Conservation (phyloP, 2,329 filamentous ascomycete genomes). For the Lojkania enalia region DNA sequence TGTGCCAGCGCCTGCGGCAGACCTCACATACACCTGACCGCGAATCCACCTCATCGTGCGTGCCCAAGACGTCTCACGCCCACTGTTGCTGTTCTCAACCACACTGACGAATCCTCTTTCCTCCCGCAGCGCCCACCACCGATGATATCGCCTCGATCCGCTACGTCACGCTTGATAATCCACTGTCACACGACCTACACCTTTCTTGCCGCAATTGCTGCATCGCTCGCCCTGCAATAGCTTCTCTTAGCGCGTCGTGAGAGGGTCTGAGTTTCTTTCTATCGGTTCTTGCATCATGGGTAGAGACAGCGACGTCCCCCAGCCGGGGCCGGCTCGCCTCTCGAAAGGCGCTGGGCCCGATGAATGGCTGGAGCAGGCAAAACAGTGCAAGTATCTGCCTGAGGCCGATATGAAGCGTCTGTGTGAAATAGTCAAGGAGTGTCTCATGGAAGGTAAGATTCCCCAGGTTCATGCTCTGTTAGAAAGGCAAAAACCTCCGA, state of each 20-base stretch:
- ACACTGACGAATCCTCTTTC: slow-evolving; percentile 6
- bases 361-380: slow-evolving; percentile 95
- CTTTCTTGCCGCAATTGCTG: slow-evolving; percentile 15
- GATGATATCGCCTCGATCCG: slow-evolving; percentile 24
- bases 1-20: not conserved
- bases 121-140: slow-evolving; percentile 10
- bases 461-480: slow-evolving; percentile 2
- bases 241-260: not conserved
- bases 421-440: slow-evolving; percentile 98
- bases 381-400: slow-evolving; percentile 95
- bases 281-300: slow-evolving; percentile 42
- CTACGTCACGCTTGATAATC: slow-evolving; percentile 35
- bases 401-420: slow-evolving; percentile 98
- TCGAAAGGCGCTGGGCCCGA: slow-evolving; percentile 83
- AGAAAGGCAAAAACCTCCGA: no score
- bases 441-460: slow-evolving; percentile 86
- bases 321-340: slow-evolving; percentile 87
- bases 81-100: not conserved
- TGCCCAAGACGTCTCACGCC: slow-evolving; percentile 5
- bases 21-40: no score
- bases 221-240: not conserved
- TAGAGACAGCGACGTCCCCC: slow-evolving; percentile 68
- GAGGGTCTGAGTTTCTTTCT: not conserved
- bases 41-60: slow-evolving; percentile 20
- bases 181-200: slow-evolving; percentile 34